Evolutionary conservation across 352 stramenopile genomes (phyloP).

Genomic region (Pythium grandisporangium): DNA sequence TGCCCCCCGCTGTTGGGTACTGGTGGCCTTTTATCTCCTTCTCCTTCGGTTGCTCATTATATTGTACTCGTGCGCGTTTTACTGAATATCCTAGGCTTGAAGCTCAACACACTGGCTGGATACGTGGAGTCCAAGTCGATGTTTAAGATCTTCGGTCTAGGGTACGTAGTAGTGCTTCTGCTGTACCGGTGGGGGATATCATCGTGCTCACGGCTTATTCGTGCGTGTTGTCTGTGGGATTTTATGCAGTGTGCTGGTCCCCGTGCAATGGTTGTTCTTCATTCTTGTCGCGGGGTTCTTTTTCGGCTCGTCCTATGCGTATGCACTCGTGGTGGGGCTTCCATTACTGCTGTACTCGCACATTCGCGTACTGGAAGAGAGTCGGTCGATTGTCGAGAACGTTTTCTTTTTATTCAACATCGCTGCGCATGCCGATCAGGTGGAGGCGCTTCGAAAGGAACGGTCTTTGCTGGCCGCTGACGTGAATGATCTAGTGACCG

Average conservation of each 20-base stretch:
- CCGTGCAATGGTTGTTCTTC: conserved; percentile 54
- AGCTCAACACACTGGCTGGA: conserved; percentile 58
- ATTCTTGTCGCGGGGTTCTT: conserved; percentile 49
- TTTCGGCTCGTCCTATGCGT: conserved; percentile 45
- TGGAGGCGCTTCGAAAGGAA: conserved; percentile 40
- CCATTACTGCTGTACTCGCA: conserved; percentile 68
- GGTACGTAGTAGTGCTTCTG: too few relatives aligned
- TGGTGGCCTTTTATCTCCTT: neutral
- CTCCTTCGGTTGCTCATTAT: too few relatives aligned
- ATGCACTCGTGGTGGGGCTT: conserved; percentile 37
- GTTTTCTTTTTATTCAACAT: conserved; percentile 72
- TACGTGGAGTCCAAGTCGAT: conserved; percentile 71
- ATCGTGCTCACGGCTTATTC: too few relatives aligned
- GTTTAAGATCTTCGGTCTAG: conserved; percentile 72
- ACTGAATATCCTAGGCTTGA: conserved; percentile 22
- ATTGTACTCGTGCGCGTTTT: neutral
- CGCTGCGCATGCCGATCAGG: conserved; percentile 44
- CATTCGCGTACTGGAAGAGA: conserved; percentile 71
- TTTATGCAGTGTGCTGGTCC: conserved; percentile 42
- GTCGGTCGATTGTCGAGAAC: conserved; percentile 67
- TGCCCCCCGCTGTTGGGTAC: neutral
- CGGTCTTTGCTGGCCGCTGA: conserved; percentile 37
- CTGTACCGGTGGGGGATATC: too few relatives aligned
- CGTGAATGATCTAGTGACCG: conserved; percentile 42
- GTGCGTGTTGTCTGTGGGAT: neutral